Percentiles rank a stretch among this genome's conserved stretches.
Evolutionary conservation across 108 stramenopile species (phyloP).

Genomic region (Skeletonema marinoi): DNA sequence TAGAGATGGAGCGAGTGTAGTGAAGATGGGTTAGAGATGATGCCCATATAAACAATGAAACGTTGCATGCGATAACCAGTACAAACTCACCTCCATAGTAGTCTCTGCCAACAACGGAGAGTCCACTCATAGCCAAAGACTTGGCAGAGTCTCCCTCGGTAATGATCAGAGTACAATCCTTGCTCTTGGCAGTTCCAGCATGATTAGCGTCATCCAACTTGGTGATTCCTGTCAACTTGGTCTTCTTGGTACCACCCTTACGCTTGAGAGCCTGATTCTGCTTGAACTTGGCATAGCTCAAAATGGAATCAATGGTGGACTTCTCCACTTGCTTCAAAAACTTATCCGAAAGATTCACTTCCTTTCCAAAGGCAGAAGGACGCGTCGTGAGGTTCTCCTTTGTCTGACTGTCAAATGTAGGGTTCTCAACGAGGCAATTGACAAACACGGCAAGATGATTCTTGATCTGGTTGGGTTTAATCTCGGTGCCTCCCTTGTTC

Average conservation of each 20-base stretch:
- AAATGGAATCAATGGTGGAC: conserved; percentile 85
- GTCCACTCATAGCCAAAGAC: conserved; percentile 90
- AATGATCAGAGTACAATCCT: conserved; percentile 94
- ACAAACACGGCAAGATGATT: conserved; percentile 96
- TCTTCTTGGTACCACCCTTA: conserved; percentile 92
- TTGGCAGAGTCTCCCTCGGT: conserved; percentile 98
- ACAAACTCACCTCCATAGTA: conserved; percentile 63
- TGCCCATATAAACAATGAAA: background rate
- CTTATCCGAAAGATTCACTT: conserved; percentile 75
- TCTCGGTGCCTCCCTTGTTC: conserved; percentile 91
- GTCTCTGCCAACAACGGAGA: conserved; percentile 92
- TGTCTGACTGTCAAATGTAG: conserved; percentile 97
- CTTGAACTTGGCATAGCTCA: conserved; percentile 91
- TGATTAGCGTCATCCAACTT: conserved; percentile 97
- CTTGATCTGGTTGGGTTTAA: conserved; percentile 92
- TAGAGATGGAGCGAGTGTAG: background rate
- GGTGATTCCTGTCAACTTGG: conserved; percentile 93
- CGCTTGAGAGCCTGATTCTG: conserved; percentile 88
- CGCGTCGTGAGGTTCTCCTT: conserved; percentile 96
- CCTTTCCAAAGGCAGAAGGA: conserved; percentile 73
- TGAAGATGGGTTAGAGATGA: background rate
- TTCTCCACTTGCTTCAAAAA: conserved; percentile 93
- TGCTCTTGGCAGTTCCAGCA: conserved; percentile 91
- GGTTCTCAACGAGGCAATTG: conserved; percentile 96
- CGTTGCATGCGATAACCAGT: background rate